A percentile compares a stretch with the other conserved stretches of the same genome.
Conservation (phyloP, 495 filamentous ascomycete species). For the Aspergillus incahuasiensis region DNA sequence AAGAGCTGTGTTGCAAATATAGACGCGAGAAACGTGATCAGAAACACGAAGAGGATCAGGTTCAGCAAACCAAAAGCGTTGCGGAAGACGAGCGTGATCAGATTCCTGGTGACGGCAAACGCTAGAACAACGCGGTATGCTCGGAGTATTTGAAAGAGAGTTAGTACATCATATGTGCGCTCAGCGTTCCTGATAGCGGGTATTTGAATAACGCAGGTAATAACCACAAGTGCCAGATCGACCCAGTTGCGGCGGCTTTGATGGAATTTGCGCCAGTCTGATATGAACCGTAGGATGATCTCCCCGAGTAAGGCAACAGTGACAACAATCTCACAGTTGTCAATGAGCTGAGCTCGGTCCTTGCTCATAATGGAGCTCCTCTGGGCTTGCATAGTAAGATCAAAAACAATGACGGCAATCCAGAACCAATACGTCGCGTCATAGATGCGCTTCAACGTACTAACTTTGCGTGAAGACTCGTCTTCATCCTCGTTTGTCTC, state of each 20-base stretch:
- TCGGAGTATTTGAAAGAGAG: constrained; percentile 87
- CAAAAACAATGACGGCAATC: constrained; percentile 74
- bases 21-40: constrained; percentile 88
- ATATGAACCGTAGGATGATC: constrained; percentile 71
- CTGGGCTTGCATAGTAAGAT: constrained; percentile 67
- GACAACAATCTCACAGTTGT: constrained; percentile 67
- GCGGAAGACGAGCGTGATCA: constrained; percentile 82
- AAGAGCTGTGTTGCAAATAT: constrained; percentile 95
- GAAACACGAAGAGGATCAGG: constrained; percentile 90
- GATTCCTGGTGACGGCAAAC: constrained; percentile 74
- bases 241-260: constrained; percentile 66
- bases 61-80: constrained; percentile 92
- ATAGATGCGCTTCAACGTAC: constrained; percentile 61
- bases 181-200: constrained; percentile 74
- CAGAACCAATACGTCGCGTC: constrained; percentile 72
- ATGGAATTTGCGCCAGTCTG: constrained; percentile 77
- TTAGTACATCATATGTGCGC: constrained; percentile 80
- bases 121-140: constrained; percentile 90
- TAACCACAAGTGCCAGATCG: constrained; percentile 72
- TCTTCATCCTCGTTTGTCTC: constrained; percentile 37
- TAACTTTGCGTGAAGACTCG: constrained; percentile 37
- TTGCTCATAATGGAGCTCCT: constrained; percentile 69
- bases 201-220: constrained; percentile 81
- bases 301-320: constrained; percentile 77
- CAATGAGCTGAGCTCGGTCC: constrained; percentile 50